A percentile compares a stretch with the other conserved stretches of the same genome.
These are phyloP conservation scores for Trichomonas tenax DNA, from an alignment of 208 protist genomes.

Conservation along the genomic window DNA sequence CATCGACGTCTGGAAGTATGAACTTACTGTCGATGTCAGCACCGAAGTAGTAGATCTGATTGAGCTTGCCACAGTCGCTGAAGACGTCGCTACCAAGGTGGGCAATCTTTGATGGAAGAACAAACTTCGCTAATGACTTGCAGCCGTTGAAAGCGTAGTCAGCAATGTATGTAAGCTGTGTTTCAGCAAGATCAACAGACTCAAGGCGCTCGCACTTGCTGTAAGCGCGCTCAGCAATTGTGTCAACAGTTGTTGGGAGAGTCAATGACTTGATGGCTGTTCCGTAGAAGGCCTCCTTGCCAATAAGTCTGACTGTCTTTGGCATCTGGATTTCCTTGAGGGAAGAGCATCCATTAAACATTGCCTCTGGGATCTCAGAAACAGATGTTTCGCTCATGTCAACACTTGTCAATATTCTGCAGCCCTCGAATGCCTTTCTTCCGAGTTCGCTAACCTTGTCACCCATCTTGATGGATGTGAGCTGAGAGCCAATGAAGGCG, in stretches of 20 bases:
- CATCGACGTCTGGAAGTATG: not conserved
- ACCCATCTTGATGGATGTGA: not conserved
- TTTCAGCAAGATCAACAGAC: not conserved
- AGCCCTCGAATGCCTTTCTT: not conserved
- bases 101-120: not conserved
- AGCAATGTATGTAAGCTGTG: not conserved
- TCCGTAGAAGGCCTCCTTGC: not conserved
- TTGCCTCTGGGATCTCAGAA: not conserved
- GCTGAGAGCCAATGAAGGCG: not conserved
- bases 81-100: not conserved
- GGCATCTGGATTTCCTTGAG: not conserved
- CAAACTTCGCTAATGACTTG: not conserved
- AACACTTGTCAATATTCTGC: not conserved
- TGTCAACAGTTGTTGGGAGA: not conserved
- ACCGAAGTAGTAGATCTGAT: not conserved
- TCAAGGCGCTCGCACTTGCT: not conserved
- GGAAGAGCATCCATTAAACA: not conserved
- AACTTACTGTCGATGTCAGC: not conserved
- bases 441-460: not conserved
- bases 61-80: not conserved
- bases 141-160: not conserved
- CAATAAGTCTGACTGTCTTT: not conserved
- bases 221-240: not conserved
- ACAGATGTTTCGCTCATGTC: not conserved
- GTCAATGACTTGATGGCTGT: not conserved